Evolutionary conservation across 1,139 yeast genomes (phyloP).

Genomic region (Debaryomyces robertsiae): DNA sequence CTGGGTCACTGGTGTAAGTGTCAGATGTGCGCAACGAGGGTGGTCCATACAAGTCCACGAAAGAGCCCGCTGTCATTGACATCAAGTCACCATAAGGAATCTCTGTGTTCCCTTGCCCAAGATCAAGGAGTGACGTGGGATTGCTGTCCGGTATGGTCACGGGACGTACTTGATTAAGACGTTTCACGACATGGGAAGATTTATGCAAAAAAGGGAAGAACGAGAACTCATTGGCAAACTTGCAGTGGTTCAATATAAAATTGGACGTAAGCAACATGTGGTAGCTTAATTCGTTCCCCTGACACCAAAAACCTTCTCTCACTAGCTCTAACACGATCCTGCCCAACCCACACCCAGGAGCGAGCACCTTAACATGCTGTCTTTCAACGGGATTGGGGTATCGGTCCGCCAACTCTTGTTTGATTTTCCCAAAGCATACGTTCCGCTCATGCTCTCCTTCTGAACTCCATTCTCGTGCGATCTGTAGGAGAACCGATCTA

Average conservation of each 20-base stretch:
- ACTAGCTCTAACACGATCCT: slow-evolving; percentile 76
- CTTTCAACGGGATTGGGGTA: slow-evolving; percentile 47
- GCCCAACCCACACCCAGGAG: slow-evolving; percentile 88
- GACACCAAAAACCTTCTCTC: slow-evolving; percentile 66
- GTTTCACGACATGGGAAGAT: slow-evolving; percentile 47
- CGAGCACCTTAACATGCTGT: slow-evolving; percentile 50
- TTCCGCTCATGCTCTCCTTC: slow-evolving; percentile 61
- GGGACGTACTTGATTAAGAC: slow-evolving; percentile 52
- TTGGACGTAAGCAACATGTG: slow-evolving; percentile 77
- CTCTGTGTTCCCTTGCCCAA: slow-evolving; percentile 32
- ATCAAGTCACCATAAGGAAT: slow-evolving; percentile 56
- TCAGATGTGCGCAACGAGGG: slow-evolving; percentile 34
- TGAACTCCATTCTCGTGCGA: slow-evolving; percentile 74
- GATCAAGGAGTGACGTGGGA: slow-evolving; percentile 38
- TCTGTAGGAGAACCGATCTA: slow-evolving; percentile 60
- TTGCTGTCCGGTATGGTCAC: slow-evolving; percentile 56
- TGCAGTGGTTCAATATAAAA: slow-evolving; percentile 59
- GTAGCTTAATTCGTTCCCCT: slow-evolving; percentile 83
- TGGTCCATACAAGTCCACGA: slow-evolving; percentile 74
- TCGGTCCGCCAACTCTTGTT: slow-evolving; percentile 42
- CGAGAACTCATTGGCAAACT: slow-evolving; percentile 36
- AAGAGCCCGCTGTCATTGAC: slow-evolving; percentile 83
- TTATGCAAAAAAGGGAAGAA: slow-evolving; percentile 60
- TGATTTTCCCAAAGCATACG: slow-evolving; percentile 46
- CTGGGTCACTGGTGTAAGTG: slow-evolving; percentile 38